Evolutionary conservation across 192 early-diverging fungal species (phyloP), one percentile per base, ranked within the genome.

Genomic region (Paraglomus brasilianum): DNA sequence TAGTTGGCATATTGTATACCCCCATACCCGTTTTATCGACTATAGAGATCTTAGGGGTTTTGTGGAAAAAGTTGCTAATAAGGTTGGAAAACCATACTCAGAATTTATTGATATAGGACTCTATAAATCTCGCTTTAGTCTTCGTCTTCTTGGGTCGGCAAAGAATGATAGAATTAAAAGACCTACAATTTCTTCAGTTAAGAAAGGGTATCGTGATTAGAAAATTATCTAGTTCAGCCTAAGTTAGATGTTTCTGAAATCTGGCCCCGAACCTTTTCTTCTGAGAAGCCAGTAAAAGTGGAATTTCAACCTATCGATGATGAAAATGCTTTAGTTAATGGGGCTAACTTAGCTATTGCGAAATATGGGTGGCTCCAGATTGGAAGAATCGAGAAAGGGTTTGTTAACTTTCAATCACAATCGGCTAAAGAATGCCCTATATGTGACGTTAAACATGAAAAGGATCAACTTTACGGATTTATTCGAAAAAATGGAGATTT

Each of bases 301-400:
- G 52, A 55, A 55, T 55, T 11, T 24, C 52, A 55, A 55, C 52
- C 52, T 55, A 55, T 55, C 17, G 17, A 55, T 7, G 52, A 55
- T 55, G 52, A 55, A 55, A 55, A 55, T 55, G 17, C 24, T 24
- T 55, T 55, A 17, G 52, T 55, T 55, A 17, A 55, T 8, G 52
- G 52, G 24, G 52, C 52, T 24, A 55, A 55, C 24, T 17, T 55
- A 55, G 17, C 24, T 55, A 55, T 55, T 55, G 52, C 52, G 24
- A 55, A 55, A 55, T 55, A 55, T 55, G 52, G 52, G 52, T 55
- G 52, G 52, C 52, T 55, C 52, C 52, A 55, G 17, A 55, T 55
- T 55, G 52, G 52, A 55, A 55, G 52, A 55, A 55, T 24, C 24
- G 52, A 55, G 52, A 55, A 55, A 17, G 52, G 52, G 52, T 55